A percentile compares a stretch with the other conserved stretches of the same genome.
Evolutionary conservation across 2,329 filamentous ascomycete species (phyloP).

Genomic region (Paraphaeosphaeria sporulosa): DNA sequence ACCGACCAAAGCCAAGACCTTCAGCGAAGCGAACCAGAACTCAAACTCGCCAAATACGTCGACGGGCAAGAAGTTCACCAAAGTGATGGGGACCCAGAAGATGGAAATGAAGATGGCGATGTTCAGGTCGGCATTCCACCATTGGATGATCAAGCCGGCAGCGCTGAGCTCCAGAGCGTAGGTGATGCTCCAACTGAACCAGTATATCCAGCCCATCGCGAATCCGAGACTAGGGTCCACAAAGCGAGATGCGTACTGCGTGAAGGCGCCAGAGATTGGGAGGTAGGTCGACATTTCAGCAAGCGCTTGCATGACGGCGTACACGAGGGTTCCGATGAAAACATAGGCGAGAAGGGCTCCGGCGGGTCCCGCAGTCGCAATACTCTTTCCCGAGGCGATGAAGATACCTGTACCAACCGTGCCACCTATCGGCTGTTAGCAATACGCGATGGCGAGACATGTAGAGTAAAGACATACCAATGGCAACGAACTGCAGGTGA

Average conservation of each 20-base stretch:
- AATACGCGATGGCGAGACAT: not conserved
- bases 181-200: conserved; percentile 79
- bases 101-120: conserved; percentile 77
- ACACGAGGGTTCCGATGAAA: conserved; percentile 73
- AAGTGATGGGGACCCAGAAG: conserved; percentile 74
- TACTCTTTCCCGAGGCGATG: conserved; percentile 58
- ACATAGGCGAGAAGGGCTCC: conserved; percentile 57
- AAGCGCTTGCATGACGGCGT: conserved; percentile 72
- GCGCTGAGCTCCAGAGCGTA: conserved; percentile 77
- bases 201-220: conserved; percentile 84
- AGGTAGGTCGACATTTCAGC: conserved; percentile 79
- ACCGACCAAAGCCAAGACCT: conserved; percentile 76
- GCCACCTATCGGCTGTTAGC: conserved; percentile 35
- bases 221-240: conserved; percentile 77
- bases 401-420: conserved; percentile 64
- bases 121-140: conserved; percentile 69
- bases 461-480: conserved; percentile 38
- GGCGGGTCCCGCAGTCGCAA: conserved; percentile 58
- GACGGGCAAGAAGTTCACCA: conserved; percentile 74
- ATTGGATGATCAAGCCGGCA: conserved; percentile 77
- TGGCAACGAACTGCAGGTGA: conserved; percentile 51
- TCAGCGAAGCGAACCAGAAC: conserved; percentile 80
- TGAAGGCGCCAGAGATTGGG: conserved; percentile 79
- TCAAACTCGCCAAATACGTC: conserved; percentile 79
- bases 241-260: conserved; percentile 77